Evolutionary conservation across 2,329 filamentous ascomycete genomes (phyloP).

Genomic region (Colletotrichum cuscutae): DNA sequence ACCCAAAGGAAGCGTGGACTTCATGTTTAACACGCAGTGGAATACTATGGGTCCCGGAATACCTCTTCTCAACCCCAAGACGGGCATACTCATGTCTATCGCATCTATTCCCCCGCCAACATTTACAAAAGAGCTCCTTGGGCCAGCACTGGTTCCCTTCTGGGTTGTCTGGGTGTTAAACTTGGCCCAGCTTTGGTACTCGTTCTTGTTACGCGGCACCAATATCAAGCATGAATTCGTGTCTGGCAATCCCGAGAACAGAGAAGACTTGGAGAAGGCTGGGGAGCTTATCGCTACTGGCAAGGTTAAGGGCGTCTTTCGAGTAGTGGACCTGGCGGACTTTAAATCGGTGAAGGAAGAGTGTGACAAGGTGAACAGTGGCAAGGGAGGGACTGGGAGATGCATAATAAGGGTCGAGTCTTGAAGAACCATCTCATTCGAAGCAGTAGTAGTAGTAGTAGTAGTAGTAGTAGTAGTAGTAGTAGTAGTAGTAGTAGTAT

Average conservation of each 20-base stretch:
- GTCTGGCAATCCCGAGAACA: constrained; percentile 53
- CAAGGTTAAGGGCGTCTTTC: constrained; percentile 55
- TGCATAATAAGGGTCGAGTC: constrained; percentile 47
- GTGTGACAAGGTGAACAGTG: constrained; percentile 51
- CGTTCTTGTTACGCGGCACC: constrained; percentile 55
- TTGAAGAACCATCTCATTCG: not conserved
- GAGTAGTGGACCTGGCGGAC: constrained; percentile 53
- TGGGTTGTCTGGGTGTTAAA: constrained; percentile 50
- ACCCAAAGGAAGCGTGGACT: constrained; percentile 56
- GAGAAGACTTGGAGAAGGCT: constrained; percentile 54
- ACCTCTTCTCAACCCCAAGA: constrained; percentile 48
- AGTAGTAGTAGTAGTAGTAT: no score
- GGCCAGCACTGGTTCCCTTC: constrained; percentile 43
- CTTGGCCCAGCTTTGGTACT: constrained; percentile 52
- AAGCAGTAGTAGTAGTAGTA: no score
- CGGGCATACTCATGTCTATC: constrained; percentile 54
- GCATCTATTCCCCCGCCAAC: constrained; percentile 47
- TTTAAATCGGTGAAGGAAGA: constrained; percentile 53
- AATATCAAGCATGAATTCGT: constrained; percentile 55
- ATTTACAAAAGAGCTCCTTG: constrained; percentile 44
- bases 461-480: no score
- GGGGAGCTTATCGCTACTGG: constrained; percentile 53
- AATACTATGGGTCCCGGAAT: constrained; percentile 50
- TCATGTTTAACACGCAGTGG: constrained; percentile 61
- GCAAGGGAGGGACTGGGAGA: constrained; percentile 56